A percentile compares a stretch with the other conserved stretches of the same genome.
These are phyloP conservation scores for Wickerhamomyces sp. DNA, from an alignment of 1,139 yeast genomes.

Conservation along the genomic window DNA sequence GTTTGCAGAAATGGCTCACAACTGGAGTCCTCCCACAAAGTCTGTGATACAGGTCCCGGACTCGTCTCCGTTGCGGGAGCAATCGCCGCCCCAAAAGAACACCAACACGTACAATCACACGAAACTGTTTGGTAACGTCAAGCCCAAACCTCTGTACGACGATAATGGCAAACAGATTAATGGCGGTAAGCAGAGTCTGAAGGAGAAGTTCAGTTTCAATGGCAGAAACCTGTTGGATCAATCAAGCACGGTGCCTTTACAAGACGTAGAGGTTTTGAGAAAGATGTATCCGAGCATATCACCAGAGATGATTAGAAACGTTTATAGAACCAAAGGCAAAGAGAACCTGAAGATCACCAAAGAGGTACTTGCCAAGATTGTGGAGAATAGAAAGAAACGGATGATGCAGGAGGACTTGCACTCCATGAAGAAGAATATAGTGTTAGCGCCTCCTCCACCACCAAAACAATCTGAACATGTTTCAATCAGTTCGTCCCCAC, in stretches of 20 bases:
- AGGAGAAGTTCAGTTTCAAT: conserved; percentile 29
- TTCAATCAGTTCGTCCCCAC: conserved; percentile 22
- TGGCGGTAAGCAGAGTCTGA: conserved; percentile 16
- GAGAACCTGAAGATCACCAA: conserved; percentile 53
- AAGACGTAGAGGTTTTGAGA: conserved; percentile 42
- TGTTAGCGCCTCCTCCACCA: not conserved
- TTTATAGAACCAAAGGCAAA: conserved; percentile 50
- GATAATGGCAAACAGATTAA: conserved; percentile 5
- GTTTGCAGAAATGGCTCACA: conserved; percentile 1
- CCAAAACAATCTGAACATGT: conserved; percentile 3
- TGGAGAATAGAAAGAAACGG: conserved; percentile 20
- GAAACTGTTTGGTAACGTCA: conserved; percentile 14
- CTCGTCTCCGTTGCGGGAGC: conserved; percentile 23
- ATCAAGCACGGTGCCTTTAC: conserved; percentile 4
- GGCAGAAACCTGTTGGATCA: conserved; percentile 19
- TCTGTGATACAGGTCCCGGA: conserved; percentile 37
- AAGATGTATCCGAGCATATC: conserved; percentile 41
- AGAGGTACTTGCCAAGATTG: conserved; percentile 36
- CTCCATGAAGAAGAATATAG: conserved; percentile 1
- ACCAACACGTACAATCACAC: conserved; percentile 5
- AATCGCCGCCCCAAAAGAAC: not conserved
- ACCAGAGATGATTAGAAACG: conserved; percentile 52
- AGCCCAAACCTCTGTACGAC: conserved; percentile 7
- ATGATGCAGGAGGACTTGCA: conserved; percentile 13
- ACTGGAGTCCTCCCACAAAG: not conserved